Evolutionary conservation across 2,329 filamentous ascomycete genomes (phyloP).

Genomic region (Geosmithia flava): DNA sequence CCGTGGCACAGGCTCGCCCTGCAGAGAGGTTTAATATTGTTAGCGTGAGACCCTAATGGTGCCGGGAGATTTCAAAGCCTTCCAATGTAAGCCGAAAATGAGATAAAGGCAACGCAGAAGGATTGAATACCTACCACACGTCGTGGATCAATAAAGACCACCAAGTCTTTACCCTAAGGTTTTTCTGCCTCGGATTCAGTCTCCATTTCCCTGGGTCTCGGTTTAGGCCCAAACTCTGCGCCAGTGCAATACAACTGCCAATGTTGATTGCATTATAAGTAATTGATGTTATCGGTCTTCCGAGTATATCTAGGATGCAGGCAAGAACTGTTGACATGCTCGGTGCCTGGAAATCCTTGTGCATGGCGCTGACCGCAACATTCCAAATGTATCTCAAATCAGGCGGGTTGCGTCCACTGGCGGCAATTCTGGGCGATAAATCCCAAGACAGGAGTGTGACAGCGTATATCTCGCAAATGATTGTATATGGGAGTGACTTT

Average conservation of each 20-base stretch:
- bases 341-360: slow-evolving; percentile 2
- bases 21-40: background rate
- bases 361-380: slow-evolving; percentile 2
- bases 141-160: slow-evolving; percentile 4
- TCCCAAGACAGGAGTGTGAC: slow-evolving; percentile 1
- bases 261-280: slow-evolving; percentile 3
- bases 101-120: background rate
- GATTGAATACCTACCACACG: slow-evolving; percentile 1
- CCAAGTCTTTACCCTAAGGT: slow-evolving; percentile 1
- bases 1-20: slow-evolving; percentile 2
- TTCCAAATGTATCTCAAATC: slow-evolving; percentile 3
- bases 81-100: background rate
- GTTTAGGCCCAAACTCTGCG: slow-evolving; percentile 3
- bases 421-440: background rate
- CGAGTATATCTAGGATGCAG: slow-evolving; percentile 2
- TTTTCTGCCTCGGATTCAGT: slow-evolving; percentile 1
- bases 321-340: slow-evolving; percentile 2
- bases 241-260: slow-evolving; percentile 1
- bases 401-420: background rate
- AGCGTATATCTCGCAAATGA: slow-evolving; percentile 2
- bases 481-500: background rate
- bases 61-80: background rate
- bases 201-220: slow-evolving; percentile 2
- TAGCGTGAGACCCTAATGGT: no score
- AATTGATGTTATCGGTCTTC: slow-evolving; percentile 2